These are phyloP conservation scores for Aspergillus aculeatinus DNA, from an alignment of 2,329 filamentous ascomycete genomes.

Conservation along the genomic window DNA sequence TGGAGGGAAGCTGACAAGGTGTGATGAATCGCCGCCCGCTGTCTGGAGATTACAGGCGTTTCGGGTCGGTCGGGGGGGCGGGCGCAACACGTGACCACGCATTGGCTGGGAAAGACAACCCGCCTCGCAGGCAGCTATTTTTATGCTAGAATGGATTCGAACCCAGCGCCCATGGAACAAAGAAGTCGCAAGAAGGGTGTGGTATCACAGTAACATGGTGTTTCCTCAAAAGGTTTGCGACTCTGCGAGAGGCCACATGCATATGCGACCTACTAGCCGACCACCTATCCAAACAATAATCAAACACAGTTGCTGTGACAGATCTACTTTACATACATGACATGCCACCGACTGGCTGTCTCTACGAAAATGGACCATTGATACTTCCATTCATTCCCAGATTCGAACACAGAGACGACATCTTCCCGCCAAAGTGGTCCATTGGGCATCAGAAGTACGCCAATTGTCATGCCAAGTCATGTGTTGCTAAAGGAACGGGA, in stretches of 20 bases:
- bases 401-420: conserved; percentile 17
- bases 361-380: not conserved
- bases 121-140: conserved; percentile 20
- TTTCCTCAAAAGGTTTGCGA: not conserved
- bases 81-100: conserved; percentile 23
- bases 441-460: conserved; percentile 8
- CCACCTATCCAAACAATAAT: not conserved
- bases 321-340: not conserved
- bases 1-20: conserved; percentile 27
- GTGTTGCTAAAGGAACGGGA: conserved; percentile 9
- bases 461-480: conserved; percentile 2
- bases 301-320: not conserved
- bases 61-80: conserved; percentile 26
- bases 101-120: conserved; percentile 13
- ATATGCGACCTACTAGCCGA: not conserved
- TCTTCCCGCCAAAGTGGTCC: conserved; percentile 13
- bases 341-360: not conserved
- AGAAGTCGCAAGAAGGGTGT: conserved; percentile 18
- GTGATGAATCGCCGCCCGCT: conserved; percentile 26
- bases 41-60: conserved; percentile 26
- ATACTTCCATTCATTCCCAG: conserved; percentile 12
- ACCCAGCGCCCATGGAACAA: conserved; percentile 12
- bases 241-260: not conserved
- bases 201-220: not conserved
- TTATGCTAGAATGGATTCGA: conserved; percentile 7